Conservation (phyloP, 2,329 filamentous ascomycete species). For the Xylariaceae sp. region DNA sequence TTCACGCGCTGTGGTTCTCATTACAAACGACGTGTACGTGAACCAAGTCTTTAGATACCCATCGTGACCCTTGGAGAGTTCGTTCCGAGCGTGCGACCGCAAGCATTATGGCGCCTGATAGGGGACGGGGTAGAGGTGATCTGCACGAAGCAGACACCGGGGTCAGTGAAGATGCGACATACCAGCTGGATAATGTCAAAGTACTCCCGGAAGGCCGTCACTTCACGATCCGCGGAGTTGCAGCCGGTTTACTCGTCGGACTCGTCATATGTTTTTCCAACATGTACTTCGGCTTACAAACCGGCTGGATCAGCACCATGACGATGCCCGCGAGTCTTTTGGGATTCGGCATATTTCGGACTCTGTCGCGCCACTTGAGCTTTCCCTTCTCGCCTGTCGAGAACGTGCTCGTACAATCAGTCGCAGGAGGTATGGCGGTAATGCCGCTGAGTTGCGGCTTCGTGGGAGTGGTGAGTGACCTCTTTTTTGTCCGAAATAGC, state of each 20-base stretch:
- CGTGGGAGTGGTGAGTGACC: conserved; percentile 67
- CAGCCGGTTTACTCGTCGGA: conserved; percentile 78
- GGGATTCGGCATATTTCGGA: conserved; percentile 90
- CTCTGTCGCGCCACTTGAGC: conserved; percentile 65
- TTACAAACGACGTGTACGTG: neutral
- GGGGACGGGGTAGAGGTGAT: conserved; percentile 15
- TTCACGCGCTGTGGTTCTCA: neutral
- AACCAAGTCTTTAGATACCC: neutral
- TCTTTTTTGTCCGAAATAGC: neutral
- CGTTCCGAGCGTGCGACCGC: neutral
- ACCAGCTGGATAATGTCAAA: conserved; percentile 15
- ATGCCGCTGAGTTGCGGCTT: conserved; percentile 97
- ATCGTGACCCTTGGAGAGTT: neutral
- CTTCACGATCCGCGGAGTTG: conserved; percentile 79
- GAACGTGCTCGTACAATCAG: conserved; percentile 94
- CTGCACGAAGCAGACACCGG: conserved; percentile 8
- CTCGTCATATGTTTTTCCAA: conserved; percentile 94
- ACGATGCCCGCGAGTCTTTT: conserved; percentile 94
- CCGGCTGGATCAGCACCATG: conserved; percentile 73
- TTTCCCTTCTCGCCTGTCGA: conserved; percentile 90
- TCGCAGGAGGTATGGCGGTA: conserved; percentile 90
- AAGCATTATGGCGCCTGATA: conserved; percentile 26
- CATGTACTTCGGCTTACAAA: conserved; percentile 98
- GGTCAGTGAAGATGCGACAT: conserved; percentile 3
- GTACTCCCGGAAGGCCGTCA: conserved; percentile 51